phyloP scores from a whole-genome alignment of 169 alveolate species.

The Pseudocohnilembus persalinus region DNA sequence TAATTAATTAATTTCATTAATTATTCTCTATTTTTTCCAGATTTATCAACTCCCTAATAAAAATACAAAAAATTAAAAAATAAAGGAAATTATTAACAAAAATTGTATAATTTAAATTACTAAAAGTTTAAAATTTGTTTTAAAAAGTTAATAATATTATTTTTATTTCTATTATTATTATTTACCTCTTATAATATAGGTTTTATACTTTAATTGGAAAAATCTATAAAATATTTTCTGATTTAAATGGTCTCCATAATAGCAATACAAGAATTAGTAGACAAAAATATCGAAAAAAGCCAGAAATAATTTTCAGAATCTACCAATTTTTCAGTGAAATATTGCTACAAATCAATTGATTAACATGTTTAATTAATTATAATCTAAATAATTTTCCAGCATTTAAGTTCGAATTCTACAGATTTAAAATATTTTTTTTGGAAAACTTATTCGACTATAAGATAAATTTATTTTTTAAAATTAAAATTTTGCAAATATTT shows the following conservation, averaged over 20 bases:
- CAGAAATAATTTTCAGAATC: constrained; percentile 1
- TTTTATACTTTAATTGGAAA: neutral
- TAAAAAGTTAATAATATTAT: too few species aligned
- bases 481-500: too few species aligned
- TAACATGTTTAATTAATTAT: neutral
- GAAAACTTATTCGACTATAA: neutral
- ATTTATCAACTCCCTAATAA: neutral
- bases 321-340: neutral
- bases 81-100: too few species aligned
- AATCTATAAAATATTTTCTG: constrained; percentile 15
- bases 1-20: too few species aligned
- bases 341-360: neutral
- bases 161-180: too few species aligned
- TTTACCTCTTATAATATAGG: constrained; percentile 3
- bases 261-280: neutral
- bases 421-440: too few species aligned
- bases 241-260: neutral
- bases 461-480: too few species aligned
- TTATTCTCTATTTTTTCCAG: neutral
- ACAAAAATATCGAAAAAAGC: neutral
- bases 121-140: too few species aligned
- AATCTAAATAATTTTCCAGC: constrained; percentile 5
- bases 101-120: neutral
- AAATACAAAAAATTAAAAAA: too few species aligned
- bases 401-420: constrained; percentile 3